Conservation (phyloP, 73 alveolate genomes). For the Paramecium tetraurelia region DNA sequence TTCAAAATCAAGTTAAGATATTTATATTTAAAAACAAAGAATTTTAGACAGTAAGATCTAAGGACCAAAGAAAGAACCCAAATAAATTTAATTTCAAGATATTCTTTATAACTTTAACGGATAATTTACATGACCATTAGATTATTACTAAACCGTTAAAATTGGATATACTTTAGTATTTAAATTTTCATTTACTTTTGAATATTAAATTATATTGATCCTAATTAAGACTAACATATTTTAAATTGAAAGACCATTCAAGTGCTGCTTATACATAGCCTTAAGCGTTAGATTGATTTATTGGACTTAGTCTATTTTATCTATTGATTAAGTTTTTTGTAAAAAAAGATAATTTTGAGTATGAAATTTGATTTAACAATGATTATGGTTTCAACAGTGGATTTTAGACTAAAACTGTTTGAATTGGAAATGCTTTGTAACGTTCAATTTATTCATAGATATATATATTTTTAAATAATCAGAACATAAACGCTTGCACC, state of each 20-base stretch:
- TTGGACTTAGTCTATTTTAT: background rate
- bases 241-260: background rate
- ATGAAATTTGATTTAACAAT: background rate
- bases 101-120: background rate
- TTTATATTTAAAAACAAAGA: background rate
- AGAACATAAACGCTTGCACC: conserved; percentile 12
- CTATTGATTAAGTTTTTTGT: background rate
- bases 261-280: too few relatives aligned
- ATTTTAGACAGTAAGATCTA: background rate
- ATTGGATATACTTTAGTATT: too few relatives aligned
- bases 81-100: background rate
- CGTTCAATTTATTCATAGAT: background rate
- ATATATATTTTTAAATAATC: background rate
- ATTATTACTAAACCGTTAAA: background rate
- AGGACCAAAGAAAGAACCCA: background rate
- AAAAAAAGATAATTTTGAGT: background rate
- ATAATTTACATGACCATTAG: background rate
- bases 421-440: background rate
- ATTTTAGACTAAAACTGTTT: background rate
- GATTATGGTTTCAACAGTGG: background rate
- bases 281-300: background rate
- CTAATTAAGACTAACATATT: background rate
- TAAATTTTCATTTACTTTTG: too few relatives aligned
- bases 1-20: background rate
- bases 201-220: background rate